Percentiles rank a stretch among this genome's conserved stretches.
These are phyloP conservation scores for Ogataea ganodermae DNA, from an alignment of 805 yeast genomes.

Conservation along the genomic window DNA sequence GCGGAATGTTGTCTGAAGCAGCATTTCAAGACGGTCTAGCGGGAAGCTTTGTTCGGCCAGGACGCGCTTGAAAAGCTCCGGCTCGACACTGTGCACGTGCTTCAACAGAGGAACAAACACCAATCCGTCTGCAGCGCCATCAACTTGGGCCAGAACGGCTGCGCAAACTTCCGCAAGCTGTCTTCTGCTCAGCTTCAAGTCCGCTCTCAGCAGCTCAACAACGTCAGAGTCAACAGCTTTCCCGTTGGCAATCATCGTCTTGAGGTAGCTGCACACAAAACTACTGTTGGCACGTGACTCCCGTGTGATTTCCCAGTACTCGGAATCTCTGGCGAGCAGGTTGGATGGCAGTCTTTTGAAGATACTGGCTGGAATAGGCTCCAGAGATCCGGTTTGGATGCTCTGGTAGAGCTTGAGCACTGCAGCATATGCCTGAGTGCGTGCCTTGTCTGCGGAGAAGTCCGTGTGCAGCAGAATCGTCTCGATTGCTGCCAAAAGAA, in stretches of 20 bases:
- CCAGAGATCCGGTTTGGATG: slow-evolving; percentile 35
- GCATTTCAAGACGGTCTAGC: slow-evolving; percentile 58
- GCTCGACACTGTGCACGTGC: slow-evolving; percentile 39
- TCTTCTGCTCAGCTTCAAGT: slow-evolving; percentile 18
- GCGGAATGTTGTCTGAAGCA: slow-evolving; percentile 62
- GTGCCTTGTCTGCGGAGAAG: slow-evolving; percentile 24
- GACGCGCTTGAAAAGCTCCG: slow-evolving; percentile 41
- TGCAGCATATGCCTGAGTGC: slow-evolving; percentile 45
- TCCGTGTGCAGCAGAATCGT: slow-evolving; percentile 46
- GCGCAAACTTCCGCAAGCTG: slow-evolving; percentile 28
- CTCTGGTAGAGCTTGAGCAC: slow-evolving; percentile 53
- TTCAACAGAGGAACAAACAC: slow-evolving; percentile 39
- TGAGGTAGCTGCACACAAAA: slow-evolving; percentile 33
- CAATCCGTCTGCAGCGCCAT: slow-evolving; percentile 15
- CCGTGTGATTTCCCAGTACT: slow-evolving; percentile 21
- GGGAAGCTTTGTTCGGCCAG: slow-evolving; percentile 38
- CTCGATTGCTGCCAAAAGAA: slow-evolving; percentile 61
- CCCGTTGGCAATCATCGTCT: slow-evolving; percentile 25
- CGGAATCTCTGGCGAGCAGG: slow-evolving; percentile 22
- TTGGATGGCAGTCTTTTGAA: slow-evolving; percentile 25
- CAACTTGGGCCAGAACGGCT: slow-evolving; percentile 24
- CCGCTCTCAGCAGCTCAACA: slow-evolving; percentile 13
- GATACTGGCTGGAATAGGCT: slow-evolving; percentile 28
- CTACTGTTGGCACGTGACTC: slow-evolving; percentile 23
- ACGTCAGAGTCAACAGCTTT: slow-evolving; percentile 10